Conservation (phyloP, 192 early-diverging fungal genomes). For the Backusella parvicylindrica region DNA sequence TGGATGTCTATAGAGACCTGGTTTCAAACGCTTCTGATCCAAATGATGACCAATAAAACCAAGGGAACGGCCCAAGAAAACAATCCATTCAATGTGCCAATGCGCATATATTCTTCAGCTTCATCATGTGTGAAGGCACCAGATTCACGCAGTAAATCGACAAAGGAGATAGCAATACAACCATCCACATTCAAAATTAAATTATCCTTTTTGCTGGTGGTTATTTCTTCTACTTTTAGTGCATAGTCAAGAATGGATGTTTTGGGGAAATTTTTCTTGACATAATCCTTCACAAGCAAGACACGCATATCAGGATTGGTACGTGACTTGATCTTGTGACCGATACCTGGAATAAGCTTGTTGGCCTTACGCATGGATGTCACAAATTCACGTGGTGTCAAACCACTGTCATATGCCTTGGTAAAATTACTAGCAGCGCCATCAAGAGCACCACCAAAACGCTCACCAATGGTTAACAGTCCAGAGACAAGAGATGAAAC, state of each 20-base stretch:
- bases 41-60: slow-evolving; percentile 98
- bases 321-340: slow-evolving; percentile 99
- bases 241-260: slow-evolving; percentile 91
- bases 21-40: slow-evolving; percentile 98
- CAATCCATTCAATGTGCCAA: slow-evolving; percentile 94
- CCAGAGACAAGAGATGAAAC: slow-evolving; percentile 92
- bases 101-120: slow-evolving; percentile 92
- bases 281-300: slow-evolving; percentile 91
- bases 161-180: slow-evolving; percentile 91
- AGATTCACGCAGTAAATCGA: slow-evolving; percentile 88
- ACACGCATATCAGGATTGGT: slow-evolving; percentile 98
- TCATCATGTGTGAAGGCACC: slow-evolving; percentile 92
- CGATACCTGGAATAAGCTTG: slow-evolving; percentile 97
- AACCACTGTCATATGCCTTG: slow-evolving; percentile 87
- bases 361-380: slow-evolving; percentile 91
- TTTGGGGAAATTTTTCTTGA: slow-evolving; percentile 79
- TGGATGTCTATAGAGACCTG: slow-evolving; percentile 95
- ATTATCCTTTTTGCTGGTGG: slow-evolving; percentile 98
- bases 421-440: slow-evolving; percentile 93
- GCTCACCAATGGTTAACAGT: slow-evolving; percentile 94
- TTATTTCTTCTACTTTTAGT: slow-evolving; percentile 89
- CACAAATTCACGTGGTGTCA: slow-evolving; percentile 92
- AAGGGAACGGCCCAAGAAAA: slow-evolving; percentile 92
- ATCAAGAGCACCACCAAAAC: slow-evolving; percentile 96
- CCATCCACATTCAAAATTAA: slow-evolving; percentile 94